Percentiles rank a stretch among this genome's conserved stretches.
These are phyloP conservation scores for Lyophyllum shimeji DNA, from an alignment of 768 basidiomycete genomes.

Conservation along the genomic window DNA sequence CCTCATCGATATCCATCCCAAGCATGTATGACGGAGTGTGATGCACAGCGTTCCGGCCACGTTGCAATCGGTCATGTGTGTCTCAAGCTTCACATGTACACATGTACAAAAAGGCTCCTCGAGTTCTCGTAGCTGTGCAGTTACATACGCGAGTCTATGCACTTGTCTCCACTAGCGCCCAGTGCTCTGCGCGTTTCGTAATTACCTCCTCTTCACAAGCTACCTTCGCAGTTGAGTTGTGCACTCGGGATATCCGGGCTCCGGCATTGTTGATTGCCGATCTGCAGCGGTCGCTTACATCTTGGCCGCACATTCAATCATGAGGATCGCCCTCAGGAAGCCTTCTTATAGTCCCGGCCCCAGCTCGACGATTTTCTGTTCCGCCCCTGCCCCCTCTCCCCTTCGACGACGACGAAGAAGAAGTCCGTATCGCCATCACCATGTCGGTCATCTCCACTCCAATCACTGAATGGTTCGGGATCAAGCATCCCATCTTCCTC, in stretches of 20 bases:
- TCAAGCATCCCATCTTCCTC: constrained; percentile 85
- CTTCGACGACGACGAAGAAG: constrained; percentile 3
- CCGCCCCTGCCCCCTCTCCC: not conserved
- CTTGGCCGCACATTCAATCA: constrained; percentile 9
- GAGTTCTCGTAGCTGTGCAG: no score
- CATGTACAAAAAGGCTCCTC: not conserved
- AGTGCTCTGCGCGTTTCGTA: no score
- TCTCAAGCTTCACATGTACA: not conserved
- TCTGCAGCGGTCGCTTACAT: not conserved
- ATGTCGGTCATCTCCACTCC: constrained; percentile 77
- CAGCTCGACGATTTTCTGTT: not conserved
- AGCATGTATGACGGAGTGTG: no score
- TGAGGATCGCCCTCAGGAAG: no score
- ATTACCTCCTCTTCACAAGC: no score
- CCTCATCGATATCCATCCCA: constrained; percentile 3
- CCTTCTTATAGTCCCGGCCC: not conserved
- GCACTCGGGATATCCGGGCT: not conserved
- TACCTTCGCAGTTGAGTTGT: no score
- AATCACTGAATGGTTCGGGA: constrained; percentile 86
- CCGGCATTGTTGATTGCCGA: constrained; percentile 13
- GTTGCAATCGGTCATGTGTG: no score
- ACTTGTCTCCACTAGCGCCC: no score
- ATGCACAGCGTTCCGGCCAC: no score
- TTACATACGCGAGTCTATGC: no score
- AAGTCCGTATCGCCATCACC: constrained; percentile 11